phyloP scores from a whole-genome alignment of 768 basidiomycete genomes.

The Pulveroboletus sp. region DNA sequence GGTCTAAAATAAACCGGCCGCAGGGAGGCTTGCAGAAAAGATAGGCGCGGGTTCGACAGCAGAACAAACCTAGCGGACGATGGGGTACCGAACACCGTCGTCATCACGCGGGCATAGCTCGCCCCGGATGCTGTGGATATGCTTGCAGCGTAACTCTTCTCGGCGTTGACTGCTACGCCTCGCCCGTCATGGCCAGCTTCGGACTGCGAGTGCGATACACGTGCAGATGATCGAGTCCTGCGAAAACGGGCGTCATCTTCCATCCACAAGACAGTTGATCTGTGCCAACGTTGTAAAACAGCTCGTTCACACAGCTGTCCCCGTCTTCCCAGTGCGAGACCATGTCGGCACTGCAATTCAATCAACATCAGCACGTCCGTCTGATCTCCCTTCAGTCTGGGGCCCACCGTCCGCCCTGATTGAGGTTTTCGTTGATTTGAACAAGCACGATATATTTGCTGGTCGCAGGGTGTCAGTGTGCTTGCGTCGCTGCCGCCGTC shows the following conservation, averaged over 20 bases:
- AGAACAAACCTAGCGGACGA: slow-evolving; percentile 19
- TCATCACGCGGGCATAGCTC: slow-evolving; percentile 16
- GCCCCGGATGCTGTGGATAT: slow-evolving; percentile 15
- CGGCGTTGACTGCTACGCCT: slow-evolving; percentile 23
- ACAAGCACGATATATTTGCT: slow-evolving; percentile 88
- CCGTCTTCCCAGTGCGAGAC: slow-evolving; percentile 86
- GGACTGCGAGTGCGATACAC: slow-evolving; percentile 58
- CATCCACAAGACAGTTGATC: slow-evolving; percentile 7
- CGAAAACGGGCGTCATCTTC: slow-evolving; percentile 8
- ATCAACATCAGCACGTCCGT: slow-evolving; percentile 5
- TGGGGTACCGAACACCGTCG: slow-evolving; percentile 14
- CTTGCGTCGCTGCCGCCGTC: background rate
- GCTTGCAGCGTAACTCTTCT: slow-evolving; percentile 16
- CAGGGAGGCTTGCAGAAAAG: slow-evolving; percentile 5
- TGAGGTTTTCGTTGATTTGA: slow-evolving; percentile 78
- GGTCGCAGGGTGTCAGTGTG: slow-evolving; percentile 16
- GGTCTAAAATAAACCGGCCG: slow-evolving; percentile 20
- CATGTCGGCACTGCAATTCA: slow-evolving; percentile 60
- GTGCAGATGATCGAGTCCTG: slow-evolving; percentile 72
- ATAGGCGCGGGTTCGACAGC: slow-evolving; percentile 12
- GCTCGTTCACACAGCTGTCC: slow-evolving; percentile 72
- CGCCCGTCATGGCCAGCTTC: slow-evolving; percentile 35
- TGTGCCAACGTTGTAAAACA: slow-evolving; percentile 68
- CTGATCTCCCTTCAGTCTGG: background rate
- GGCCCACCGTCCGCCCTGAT: slow-evolving; percentile 78